Base-by-base conservation (phyloP, 768 basidiomycete species). In the Suillus hirtellus region DNA sequence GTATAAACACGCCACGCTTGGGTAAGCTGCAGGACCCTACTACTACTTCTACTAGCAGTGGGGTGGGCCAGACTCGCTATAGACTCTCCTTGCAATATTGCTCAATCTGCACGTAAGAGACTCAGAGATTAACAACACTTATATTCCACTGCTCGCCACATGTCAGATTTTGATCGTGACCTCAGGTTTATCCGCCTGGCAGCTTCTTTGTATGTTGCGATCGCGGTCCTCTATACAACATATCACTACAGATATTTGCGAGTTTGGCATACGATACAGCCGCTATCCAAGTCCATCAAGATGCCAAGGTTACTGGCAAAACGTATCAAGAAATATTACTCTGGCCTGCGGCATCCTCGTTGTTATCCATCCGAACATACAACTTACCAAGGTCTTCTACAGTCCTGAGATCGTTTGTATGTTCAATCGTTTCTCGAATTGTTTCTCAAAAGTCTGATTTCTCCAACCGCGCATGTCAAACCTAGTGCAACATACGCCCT, bases 401-500 rank as follows among this genome's bases (percentile, higher is more conserved):
- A 38, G 50, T 38, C 54, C 61, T 52, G 53, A 52, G 63, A 14
- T 24, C 10, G 15, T 35, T 15, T 40, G 52, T 31, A 5, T 21
- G 7, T n/a, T 35, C 65, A 53, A 17, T 42, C 27, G 27, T 37
- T 24, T 15, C 37, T 56, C n/a, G 38, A 15, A 5, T 9, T 38
- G 15, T 56, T 31, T 52, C n/a, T 42, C 6, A 9, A 42, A 93
- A 92, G 93, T 19, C 93, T 93, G 0, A 87, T 95, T 64, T 95
- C 93, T 17, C 93, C 89, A 3, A 87, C 93, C 0, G 82, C 95
- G 19, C 92, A 95, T 68, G 83, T 93, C 60, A 82, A 82, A 35
- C 69, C 76, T 11, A 64, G 66, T 1, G 67, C 73, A 15, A 77
- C 81, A 0, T 79, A 82, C 47, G 74, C 76, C 21, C 78, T 89